These are phyloP conservation scores for Nannochloris sp. DNA, from an alignment of 139 green algal species.

Conservation along the genomic window DNA sequence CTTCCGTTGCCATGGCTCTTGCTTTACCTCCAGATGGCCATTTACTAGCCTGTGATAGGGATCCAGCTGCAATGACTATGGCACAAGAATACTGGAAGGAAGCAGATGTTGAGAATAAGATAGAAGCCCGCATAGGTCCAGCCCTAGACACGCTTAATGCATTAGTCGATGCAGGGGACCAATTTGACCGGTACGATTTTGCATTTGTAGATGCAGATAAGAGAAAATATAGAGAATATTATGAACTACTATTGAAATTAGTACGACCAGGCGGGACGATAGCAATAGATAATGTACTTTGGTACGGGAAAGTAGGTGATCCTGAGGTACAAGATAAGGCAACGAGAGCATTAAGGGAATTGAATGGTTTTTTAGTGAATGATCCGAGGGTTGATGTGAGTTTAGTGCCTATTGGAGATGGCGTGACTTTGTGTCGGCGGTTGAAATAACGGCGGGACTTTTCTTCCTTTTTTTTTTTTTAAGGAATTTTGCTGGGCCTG, in stretches of 20 bases:
- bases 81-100: constrained; percentile 57
- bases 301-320: constrained; percentile 62
- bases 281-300: constrained; percentile 89
- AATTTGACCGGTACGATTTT: constrained; percentile 63
- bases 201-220: constrained; percentile 94
- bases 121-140: constrained; percentile 18
- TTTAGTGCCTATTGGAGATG: constrained; percentile 79
- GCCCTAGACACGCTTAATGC: constrained; percentile 26
- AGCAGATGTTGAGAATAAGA: constrained; percentile 57
- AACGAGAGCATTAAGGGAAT: constrained; percentile 54
- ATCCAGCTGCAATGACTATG: constrained; percentile 55
- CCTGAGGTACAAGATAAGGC: constrained; percentile 32
- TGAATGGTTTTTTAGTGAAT: constrained; percentile 62
- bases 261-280: constrained; percentile 82
- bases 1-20: constrained; percentile 58
- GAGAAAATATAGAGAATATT: constrained; percentile 71
- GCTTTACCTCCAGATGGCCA: constrained; percentile 58
- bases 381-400: constrained; percentile 63
- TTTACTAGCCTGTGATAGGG: constrained; percentile 72
- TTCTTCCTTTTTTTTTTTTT: no score
- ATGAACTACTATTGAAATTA: constrained; percentile 72
- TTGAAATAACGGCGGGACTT: no score
- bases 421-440: constrained; percentile 81
- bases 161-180: constrained; percentile 9
- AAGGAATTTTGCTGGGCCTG: no score